Base-by-base conservation (phyloP, 768 basidiomycete species). In the Amanita muscaria region DNA sequence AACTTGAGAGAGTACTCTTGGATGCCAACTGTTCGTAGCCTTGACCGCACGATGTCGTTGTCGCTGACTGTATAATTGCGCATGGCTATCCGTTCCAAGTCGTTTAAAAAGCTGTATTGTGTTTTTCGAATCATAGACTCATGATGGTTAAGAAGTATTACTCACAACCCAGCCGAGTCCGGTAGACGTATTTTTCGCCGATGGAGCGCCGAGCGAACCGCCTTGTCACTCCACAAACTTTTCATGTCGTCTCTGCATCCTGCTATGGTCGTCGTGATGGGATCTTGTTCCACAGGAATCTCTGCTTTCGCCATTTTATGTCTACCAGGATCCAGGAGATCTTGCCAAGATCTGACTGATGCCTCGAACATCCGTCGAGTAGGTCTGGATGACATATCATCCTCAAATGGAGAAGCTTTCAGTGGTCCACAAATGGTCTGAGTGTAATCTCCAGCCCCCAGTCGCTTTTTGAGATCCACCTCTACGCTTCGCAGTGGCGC, bases 151-250 rank as follows among this genome's bases (percentile, higher is more conserved):
- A 35, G 46, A 33, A 22, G 29, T 30, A 21, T 43, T 46, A 55
- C 81, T 53, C 56, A 84, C 83, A 87, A 86, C 42, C 74, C 76
- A 2, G 81, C 74, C 0, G 78, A 72, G 47, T 85, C 83, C 21
- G 77, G 75, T 25, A 84, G 59, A 21, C 69, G 66, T 16, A 83
- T 54, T 40, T 60, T 65, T 30, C 70, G 61, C 42, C 65, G 66
- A 44, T 61, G 67, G 27, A 86, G 53, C 16, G 76, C 64, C 4
- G 65, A 59, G 42, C 68, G 72, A 12, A 86, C 69, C 25, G 65
- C 56, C n/a, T 55, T 59, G 52, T 85, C 79, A 15, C 61, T 57
- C 83, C 84, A 86, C 0, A 89, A 66, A 1, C 74, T 63, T 40
- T 68, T 67, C 65, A 76, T 76, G 51, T 86, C 83, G 31, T 80